These are phyloP conservation scores for Ceratobasidium sp. DNA, from an alignment of 1,284 basidiomycete species.

Conservation along the genomic window DNA sequence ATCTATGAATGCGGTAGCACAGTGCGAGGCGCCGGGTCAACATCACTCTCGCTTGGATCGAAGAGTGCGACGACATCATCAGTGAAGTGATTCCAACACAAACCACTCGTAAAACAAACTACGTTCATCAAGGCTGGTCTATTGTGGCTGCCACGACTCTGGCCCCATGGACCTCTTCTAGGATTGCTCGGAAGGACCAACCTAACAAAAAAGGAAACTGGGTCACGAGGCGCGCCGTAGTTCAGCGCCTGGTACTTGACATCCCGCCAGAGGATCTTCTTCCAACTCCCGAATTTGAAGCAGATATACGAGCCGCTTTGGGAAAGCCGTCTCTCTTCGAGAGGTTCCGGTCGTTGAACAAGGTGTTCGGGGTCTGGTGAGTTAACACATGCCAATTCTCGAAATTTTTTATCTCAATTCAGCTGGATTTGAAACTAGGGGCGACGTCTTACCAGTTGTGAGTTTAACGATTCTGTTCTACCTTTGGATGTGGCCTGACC, in stretches of 20 bases:
- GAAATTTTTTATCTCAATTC: too few relatives aligned
- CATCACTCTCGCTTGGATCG: not conserved
- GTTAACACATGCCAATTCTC: not conserved
- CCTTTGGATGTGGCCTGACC: not conserved
- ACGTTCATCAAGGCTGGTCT: constrained; percentile 35
- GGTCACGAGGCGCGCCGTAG: constrained; percentile 15
- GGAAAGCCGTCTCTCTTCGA: not conserved
- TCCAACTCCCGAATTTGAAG: not conserved
- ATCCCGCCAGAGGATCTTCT: constrained; percentile 4
- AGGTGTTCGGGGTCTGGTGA: constrained; percentile 15
- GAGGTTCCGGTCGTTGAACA: constrained; percentile 17
- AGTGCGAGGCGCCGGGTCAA: not conserved
- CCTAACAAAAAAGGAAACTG: not conserved
- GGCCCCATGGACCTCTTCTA: not conserved
- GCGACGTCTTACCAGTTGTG: constrained; percentile 36
- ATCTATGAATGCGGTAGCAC: not conserved
- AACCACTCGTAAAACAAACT: constrained; percentile 2
- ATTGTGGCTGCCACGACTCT: not conserved
- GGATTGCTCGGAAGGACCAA: not conserved
- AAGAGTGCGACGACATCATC: not conserved
- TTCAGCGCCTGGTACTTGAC: not conserved
- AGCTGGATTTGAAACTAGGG: not conserved
- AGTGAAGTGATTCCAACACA: constrained; percentile 2
- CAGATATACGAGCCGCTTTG: constrained; percentile 2
- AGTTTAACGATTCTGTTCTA: not conserved